These are phyloP conservation scores for Trichoderma erinaceum DNA, from an alignment of 495 filamentous ascomycete species.

Conservation along the genomic window DNA sequence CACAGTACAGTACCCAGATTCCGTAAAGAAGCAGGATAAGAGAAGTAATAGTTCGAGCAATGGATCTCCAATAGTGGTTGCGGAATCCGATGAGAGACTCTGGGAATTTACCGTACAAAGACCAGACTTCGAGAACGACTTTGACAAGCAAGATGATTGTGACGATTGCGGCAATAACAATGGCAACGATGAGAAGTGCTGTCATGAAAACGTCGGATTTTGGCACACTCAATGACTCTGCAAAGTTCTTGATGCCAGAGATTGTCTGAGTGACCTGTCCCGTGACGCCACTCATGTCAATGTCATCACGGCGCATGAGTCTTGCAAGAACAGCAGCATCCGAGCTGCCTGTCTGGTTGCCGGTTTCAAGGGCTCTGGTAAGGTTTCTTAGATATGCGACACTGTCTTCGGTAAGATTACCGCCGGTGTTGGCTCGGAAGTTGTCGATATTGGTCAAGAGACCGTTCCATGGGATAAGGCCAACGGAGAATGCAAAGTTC, in stretches of 20 bases:
- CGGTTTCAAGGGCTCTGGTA: constrained; percentile 58
- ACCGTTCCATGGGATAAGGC: constrained; percentile 71
- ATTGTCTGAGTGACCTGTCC: constrained; percentile 41
- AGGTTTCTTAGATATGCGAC: constrained; percentile 67
- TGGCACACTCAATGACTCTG: constrained; percentile 73
- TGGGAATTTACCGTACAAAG: constrained; percentile 81
- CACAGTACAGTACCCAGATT: constrained; percentile 90
- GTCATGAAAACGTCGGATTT: constrained; percentile 96
- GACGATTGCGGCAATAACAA: constrained; percentile 75
- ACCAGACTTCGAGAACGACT: constrained; percentile 87
- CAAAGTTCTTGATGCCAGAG: constrained; percentile 66
- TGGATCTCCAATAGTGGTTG: constrained; percentile 89
- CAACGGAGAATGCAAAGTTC: constrained; percentile 91
- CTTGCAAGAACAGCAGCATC: constrained; percentile 28
- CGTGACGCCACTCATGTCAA: constrained; percentile 22
- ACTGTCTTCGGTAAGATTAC: constrained; percentile 74
- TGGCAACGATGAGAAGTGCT: constrained; percentile 78
- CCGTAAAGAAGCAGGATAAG: constrained; percentile 90
- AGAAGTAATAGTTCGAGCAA: constrained; percentile 82
- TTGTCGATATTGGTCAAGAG: constrained; percentile 81
- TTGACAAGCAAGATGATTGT: constrained; percentile 88
- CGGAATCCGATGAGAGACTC: constrained; percentile 76
- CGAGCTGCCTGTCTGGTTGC: constrained; percentile 26
- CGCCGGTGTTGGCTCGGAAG: constrained; percentile 75
- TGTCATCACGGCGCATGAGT: constrained; percentile 31